Conservation (phyloP, 1,284 basidiomycete genomes). For the Ustilago vetiveriae region DNA sequence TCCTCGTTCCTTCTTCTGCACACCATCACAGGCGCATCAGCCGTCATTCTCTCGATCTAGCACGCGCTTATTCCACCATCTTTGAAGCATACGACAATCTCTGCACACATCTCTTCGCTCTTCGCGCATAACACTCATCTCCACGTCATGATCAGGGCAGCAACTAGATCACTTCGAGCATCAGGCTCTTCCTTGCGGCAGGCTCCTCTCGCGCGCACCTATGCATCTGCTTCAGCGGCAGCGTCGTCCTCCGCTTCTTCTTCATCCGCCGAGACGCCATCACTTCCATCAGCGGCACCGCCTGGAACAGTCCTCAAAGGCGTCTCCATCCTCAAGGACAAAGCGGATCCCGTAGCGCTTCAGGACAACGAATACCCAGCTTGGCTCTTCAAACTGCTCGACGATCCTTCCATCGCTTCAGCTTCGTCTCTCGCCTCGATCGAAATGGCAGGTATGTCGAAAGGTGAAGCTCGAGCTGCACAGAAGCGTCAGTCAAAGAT, state of each 20-base stretch:
- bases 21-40: neutral
- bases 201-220: slow-evolving; percentile 12
- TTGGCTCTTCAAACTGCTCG: slow-evolving; percentile 85
- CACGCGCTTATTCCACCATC: no score
- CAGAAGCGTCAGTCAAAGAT: slow-evolving; percentile 57
- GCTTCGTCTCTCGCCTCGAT: slow-evolving; percentile 51
- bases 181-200: slow-evolving; percentile 19
- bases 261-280: slow-evolving; percentile 16
- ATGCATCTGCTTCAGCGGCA: slow-evolving; percentile 22
- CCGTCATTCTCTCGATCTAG: no score
- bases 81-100: no score
- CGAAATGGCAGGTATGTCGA: slow-evolving; percentile 60
- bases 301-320: slow-evolving; percentile 80
- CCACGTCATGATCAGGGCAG: slow-evolving; percentile 21
- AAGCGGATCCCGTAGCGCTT: slow-evolving; percentile 79
- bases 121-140: no score
- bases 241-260: slow-evolving; percentile 5
- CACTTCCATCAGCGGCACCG: slow-evolving; percentile 57
- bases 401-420: slow-evolving; percentile 51
- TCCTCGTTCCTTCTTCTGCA: neutral
- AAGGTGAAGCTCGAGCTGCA: slow-evolving; percentile 62
- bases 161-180: slow-evolving; percentile 16
- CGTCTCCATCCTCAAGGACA: slow-evolving; percentile 83
- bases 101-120: no score
- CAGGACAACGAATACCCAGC: slow-evolving; percentile 86